Conservation (phyloP, 192 early-diverging fungal species). For the Mycoemilia scoparia region DNA sequence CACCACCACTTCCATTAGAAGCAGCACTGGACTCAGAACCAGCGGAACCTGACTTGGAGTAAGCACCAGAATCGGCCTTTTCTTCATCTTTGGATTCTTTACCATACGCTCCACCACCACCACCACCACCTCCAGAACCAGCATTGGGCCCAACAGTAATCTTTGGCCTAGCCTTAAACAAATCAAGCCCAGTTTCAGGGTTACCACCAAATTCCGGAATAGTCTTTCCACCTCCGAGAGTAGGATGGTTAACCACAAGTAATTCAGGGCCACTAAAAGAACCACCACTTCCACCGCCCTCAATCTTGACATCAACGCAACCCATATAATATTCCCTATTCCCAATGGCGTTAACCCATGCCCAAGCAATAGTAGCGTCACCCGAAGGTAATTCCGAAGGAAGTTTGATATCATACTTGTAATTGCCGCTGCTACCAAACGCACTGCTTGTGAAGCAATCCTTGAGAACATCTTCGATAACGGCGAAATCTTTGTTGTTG, state of each 20-base stretch:
- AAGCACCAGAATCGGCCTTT: no score
- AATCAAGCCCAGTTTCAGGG: neutral
- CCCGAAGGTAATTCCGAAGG: slow-evolving; percentile 8
- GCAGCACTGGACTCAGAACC: no score
- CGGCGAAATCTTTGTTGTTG: slow-evolving; percentile 38
- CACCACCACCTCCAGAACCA: slow-evolving; percentile 1
- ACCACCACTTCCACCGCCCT: slow-evolving; percentile 7
- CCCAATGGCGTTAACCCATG: slow-evolving; percentile 37
- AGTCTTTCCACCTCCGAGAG: neutral
- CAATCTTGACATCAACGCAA: slow-evolving; percentile 37
- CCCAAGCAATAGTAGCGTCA: slow-evolving; percentile 26
- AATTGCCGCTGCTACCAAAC: slow-evolving; percentile 16
- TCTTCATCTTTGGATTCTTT: no score
- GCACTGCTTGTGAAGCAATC: slow-evolving; percentile 32
- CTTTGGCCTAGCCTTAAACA: slow-evolving; percentile 13
- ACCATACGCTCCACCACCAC: no score
- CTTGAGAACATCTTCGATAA: slow-evolving; percentile 35
- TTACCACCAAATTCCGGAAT: slow-evolving; percentile 3
- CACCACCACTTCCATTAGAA: no score
- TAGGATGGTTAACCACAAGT: slow-evolving; percentile 22
- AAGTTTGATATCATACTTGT: slow-evolving; percentile 7
- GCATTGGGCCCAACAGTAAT: slow-evolving; percentile 20
- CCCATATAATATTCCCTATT: slow-evolving; percentile 40
- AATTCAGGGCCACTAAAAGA: slow-evolving; percentile 21
- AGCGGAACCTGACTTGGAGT: no score